Evolutionary conservation across 2,329 filamentous ascomycete species (phyloP).

Genomic region (Thermoascus crustaceus): DNA sequence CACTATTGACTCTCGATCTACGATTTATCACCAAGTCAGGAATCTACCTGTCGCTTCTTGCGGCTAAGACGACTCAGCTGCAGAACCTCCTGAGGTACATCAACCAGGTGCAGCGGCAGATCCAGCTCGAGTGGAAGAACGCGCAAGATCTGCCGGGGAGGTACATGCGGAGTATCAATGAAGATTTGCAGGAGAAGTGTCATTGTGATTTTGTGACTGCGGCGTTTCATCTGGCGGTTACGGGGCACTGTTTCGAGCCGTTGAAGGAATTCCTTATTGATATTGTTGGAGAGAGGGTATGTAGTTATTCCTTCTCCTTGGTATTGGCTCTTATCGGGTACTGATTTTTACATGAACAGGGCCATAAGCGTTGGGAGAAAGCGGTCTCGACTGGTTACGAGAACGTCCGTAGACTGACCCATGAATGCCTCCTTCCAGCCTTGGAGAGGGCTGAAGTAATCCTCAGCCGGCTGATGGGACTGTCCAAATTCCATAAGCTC

Average conservation of each 20-base stretch:
- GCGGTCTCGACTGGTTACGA: slow-evolving; percentile 70
- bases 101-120: slow-evolving; percentile 68
- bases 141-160: slow-evolving; percentile 67
- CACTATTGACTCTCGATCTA: slow-evolving; percentile 72
- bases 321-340: neutral
- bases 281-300: slow-evolving; percentile 67
- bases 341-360: slow-evolving; percentile 41
- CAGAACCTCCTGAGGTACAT: slow-evolving; percentile 83
- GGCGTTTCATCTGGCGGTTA: slow-evolving; percentile 75
- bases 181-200: slow-evolving; percentile 60
- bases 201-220: slow-evolving; percentile 63
- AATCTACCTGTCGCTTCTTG: slow-evolving; percentile 72
- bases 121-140: slow-evolving; percentile 74
- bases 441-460: slow-evolving; percentile 76
- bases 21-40: slow-evolving; percentile 67
- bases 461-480: slow-evolving; percentile 70
- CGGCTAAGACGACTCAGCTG: slow-evolving; percentile 77
- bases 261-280: slow-evolving; percentile 86
- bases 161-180: slow-evolving; percentile 71
- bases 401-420: slow-evolving; percentile 65
- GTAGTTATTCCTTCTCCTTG: slow-evolving; percentile 16
- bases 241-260: slow-evolving; percentile 66
- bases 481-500: slow-evolving; percentile 69
- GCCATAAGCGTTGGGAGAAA: slow-evolving; percentile 93
- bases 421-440: slow-evolving; percentile 82